Evolutionary conservation across 2,329 filamentous ascomycete genomes (phyloP).

Genomic region (Trichoderma sp.): DNA sequence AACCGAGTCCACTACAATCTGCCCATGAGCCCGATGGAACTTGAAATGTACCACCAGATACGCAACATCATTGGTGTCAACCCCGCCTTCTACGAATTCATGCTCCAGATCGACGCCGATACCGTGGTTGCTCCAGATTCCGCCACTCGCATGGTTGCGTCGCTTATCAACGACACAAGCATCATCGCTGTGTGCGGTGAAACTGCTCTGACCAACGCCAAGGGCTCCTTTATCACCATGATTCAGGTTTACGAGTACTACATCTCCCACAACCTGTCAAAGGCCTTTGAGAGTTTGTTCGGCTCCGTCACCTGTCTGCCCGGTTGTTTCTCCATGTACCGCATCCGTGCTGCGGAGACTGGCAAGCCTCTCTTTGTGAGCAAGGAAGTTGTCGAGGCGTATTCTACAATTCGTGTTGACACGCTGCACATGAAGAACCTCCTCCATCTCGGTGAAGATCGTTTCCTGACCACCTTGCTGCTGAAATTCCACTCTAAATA

Average conservation of each 20-base stretch:
- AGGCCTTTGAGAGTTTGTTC: constrained; percentile 96
- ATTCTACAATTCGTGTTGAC: constrained; percentile 91
- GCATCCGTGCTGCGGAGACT: constrained; percentile 87
- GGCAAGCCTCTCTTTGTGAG: constrained; percentile 97
- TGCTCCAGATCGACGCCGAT: constrained; percentile 95
- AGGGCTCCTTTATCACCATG: constrained; percentile 93
- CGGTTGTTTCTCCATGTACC: constrained; percentile 99
- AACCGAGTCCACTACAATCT: constrained; percentile 98
- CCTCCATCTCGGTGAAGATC: constrained; percentile 93
- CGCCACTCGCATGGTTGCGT: constrained; percentile 84
- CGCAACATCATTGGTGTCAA: constrained; percentile 98
- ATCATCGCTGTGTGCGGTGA: constrained; percentile 95
- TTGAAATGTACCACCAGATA: constrained; percentile 98
- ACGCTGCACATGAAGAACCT: constrained; percentile 99
- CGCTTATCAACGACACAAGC: constrained; percentile 87
- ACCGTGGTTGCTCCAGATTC: constrained; percentile 89
- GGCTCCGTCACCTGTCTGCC: constrained; percentile 96
- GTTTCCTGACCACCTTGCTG: constrained; percentile 90
- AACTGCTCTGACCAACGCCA: constrained; percentile 88
- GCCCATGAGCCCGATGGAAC: constrained; percentile 90
- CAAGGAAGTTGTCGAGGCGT: constrained; percentile 81
- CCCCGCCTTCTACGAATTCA: constrained; percentile 95
- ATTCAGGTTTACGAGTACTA: constrained; percentile 99
- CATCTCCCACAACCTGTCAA: constrained; percentile 95
- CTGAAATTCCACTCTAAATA: constrained; percentile 90